phyloP scores from a whole-genome alignment of 345 rosid species.

The Dovyalis caffra region DNA sequence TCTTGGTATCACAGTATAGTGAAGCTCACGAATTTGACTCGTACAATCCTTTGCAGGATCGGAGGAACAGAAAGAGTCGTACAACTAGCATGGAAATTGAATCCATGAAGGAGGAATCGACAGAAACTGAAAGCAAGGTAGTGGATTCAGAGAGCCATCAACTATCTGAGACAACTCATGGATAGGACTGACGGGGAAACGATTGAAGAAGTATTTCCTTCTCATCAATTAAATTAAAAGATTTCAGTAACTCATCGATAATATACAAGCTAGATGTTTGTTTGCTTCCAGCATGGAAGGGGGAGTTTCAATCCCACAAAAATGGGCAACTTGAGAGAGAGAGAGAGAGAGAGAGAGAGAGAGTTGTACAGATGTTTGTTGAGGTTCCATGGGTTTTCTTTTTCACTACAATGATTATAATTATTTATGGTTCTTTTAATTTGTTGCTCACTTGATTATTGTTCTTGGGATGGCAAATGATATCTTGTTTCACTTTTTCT shows the following conservation, averaged over 20 bases:
- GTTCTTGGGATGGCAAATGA: background rate
- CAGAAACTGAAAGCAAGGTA: slow-evolving; percentile 37
- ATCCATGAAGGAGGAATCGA: slow-evolving; percentile 63
- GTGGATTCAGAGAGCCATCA: slow-evolving; percentile 37
- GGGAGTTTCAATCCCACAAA: background rate
- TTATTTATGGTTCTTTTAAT: background rate
- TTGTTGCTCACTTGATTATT: background rate
- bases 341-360: background rate
- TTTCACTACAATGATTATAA: background rate
- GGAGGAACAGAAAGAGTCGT: slow-evolving; percentile 70
- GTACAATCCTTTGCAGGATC: slow-evolving; percentile 47
- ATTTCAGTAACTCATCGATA: slow-evolving; percentile 11
- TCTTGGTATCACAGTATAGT: background rate
- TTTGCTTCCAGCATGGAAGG: background rate
- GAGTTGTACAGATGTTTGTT: slow-evolving; percentile 10
- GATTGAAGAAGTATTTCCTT: slow-evolving; percentile 17
- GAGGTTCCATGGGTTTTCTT: slow-evolving; percentile 9
- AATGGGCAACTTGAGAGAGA: background rate
- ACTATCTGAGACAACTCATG: slow-evolving; percentile 31
- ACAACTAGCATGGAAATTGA: slow-evolving; percentile 73
- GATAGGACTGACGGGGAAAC: slow-evolving; percentile 35
- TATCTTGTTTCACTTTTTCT: background rate
- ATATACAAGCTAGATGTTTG: slow-evolving; percentile 14
- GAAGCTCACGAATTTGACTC: background rate
- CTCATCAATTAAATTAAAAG: slow-evolving; percentile 6